Evolutionary conservation across 148 eudicot species (phyloP).

Genomic region (Pouteria glomerata): DNA sequence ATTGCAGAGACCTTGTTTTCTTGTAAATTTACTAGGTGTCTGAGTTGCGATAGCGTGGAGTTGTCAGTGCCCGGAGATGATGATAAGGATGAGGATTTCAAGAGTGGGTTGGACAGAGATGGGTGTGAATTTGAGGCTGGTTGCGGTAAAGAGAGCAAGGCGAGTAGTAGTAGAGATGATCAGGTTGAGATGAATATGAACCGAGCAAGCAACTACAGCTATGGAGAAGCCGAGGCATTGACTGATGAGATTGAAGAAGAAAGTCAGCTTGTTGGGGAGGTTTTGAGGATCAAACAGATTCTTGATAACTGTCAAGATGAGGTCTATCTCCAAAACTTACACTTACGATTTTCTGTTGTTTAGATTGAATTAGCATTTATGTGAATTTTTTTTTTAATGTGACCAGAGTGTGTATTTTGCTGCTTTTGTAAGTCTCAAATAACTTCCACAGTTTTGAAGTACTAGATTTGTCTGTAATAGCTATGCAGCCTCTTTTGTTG

Average conservation of each 20-base stretch:
- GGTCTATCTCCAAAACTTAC: conserved; percentile 30
- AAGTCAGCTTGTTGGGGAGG: conserved; percentile 51
- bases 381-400: background rate
- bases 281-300: conserved; percentile 71
- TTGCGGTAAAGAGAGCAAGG: conserved; percentile 69
- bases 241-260: conserved; percentile 79
- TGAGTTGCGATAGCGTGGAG: conserved; percentile 64
- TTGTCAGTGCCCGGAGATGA: conserved; percentile 33
- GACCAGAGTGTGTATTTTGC: background rate
- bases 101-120: conserved; percentile 16
- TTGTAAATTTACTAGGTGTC: conserved; percentile 45
- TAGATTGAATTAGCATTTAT: background rate
- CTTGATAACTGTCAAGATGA: conserved; percentile 56
- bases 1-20: conserved; percentile 70
- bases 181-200: conserved; percentile 36
- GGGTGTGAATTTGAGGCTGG: conserved; percentile 32
- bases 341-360: background rate
- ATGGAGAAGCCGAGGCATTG: conserved; percentile 83
- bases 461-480: background rate
- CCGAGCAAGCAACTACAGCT: conserved; percentile 46
- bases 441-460: background rate
- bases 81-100: conserved; percentile 18
- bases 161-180: conserved; percentile 37
- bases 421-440: background rate
- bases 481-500: background rate